Percentiles rank a stretch among this genome's conserved stretches.
Evolutionary conservation across 2,329 filamentous ascomycete species (phyloP).

Genomic region (Ustulina deusta): DNA sequence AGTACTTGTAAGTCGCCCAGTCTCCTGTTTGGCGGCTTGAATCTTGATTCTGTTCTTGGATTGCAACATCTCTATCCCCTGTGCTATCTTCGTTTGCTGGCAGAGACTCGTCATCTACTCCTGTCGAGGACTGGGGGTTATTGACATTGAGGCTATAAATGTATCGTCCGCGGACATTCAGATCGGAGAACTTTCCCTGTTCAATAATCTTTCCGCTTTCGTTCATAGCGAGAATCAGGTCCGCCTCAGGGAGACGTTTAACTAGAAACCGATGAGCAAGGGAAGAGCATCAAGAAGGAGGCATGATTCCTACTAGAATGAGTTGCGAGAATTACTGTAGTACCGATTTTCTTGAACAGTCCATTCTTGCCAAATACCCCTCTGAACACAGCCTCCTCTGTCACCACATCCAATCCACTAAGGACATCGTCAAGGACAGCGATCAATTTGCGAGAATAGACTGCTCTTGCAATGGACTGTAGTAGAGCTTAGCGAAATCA

Average conservation of each 20-base stretch:
- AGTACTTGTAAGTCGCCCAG: conserved; percentile 36
- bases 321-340: conserved; percentile 33
- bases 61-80: not conserved
- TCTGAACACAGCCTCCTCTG: conserved; percentile 20
- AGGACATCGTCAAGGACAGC: conserved; percentile 33
- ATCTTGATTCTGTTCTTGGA: conserved; percentile 13
- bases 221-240: conserved; percentile 27
- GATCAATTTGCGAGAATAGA: conserved; percentile 27
- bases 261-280: conserved; percentile 12
- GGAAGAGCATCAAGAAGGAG: not conserved
- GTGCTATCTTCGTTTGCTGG: not conserved
- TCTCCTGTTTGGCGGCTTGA: conserved; percentile 32
- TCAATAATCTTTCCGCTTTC: conserved; percentile 26
- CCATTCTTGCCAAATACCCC: conserved; percentile 26
- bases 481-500: not conserved
- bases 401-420: conserved; percentile 28
- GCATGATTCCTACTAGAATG: conserved; percentile 24
- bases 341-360: conserved; percentile 16
- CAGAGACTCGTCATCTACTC: not conserved
- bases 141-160: conserved; percentile 31
- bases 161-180: conserved; percentile 25
- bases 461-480: conserved; percentile 31
- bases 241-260: conserved; percentile 25
- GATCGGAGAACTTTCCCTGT: conserved; percentile 24
- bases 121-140: not conserved